Evolutionary conservation across 1,284 basidiomycete genomes (phyloP), one percentile per base, ranked within the genome.

Genomic region (Calocybe gambosa): DNA sequence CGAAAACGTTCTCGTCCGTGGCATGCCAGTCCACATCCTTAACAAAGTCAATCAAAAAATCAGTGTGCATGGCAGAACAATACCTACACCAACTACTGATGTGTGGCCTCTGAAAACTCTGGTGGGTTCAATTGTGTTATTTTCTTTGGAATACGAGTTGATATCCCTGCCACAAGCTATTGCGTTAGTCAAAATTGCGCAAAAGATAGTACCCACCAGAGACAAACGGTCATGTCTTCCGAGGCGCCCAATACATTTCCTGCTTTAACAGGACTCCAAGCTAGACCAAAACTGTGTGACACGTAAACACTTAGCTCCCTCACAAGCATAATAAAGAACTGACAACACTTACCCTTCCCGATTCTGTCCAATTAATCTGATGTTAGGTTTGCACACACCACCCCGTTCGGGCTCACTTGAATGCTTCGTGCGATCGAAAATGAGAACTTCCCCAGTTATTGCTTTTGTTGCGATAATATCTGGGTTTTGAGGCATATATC

Each of bases 401-500:
- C 81, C 82, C 25, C 82, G 77, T 57, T 91, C 89, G 1, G 95
- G 94, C 59, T 94, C 89, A 58, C 85, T 93, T 53, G 92, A 83
- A 66, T 99, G 95, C 67, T 97, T 98, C 39, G 96, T 99, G 48
- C 96, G 74, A 68, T 99, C 96, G 67, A 99, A 99, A 29, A 99
- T 71, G 54, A 89, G 77, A 8, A 97, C 92, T 55, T 95, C 90
- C 12, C 96, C 96, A 4, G 78, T 82, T 6, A 95, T 81, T 8
- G 93, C 75, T 59, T 98, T 95, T 7, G 95, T 99, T 1, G 96
- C 96, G 54, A 99, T 91, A 55, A 99, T 67, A 66, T 99, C 92
- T 5, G 92, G 89, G 62, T 99, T 99, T 68, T 98, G 95, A 12
- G 96, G 96, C 91, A 97, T 98, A 66, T 99, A 99, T 38, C 96